Base-by-base conservation (phyloP, 1,284 basidiomycete species). In the Ceratobasidium papillatum region DNA sequence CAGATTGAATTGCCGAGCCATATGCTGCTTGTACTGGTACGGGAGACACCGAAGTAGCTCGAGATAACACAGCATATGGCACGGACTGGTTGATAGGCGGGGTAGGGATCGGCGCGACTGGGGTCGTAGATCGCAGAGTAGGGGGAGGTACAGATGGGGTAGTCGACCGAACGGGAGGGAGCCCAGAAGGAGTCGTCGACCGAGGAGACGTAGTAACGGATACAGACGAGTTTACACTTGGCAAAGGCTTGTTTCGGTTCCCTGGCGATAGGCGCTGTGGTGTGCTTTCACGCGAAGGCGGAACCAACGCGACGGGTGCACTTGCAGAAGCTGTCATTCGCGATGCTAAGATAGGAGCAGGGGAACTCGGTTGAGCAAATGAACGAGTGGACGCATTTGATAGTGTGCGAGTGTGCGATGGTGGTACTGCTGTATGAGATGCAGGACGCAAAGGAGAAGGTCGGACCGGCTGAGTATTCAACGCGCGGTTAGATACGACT, bases 1-100 rank as follows among this genome's bases (percentile, higher is more conserved):
- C 51, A 8, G 51, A 8, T 2, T 81, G 78, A 0, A 81, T 80
- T 9, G 77, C 66, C 9, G 78, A 76, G 3, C 75, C 34, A 7
- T 75, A 43, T 12, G 25, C 32, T 11, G 34, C 34, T 36, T 22
- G 74, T 25, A 52, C 51, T 19, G 73, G 25, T n/a, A 65, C 38
- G 38, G 69, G 74, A 54, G 73, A 74, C 32, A 47, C 54, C 4
- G 63, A 71, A 27, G 72, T 63, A 41, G 76, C 32, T 51, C 59
- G 62, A 3, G 64, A 54, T 27, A 62, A 36, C 12, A 74, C 59
- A 41, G 71, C 45, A 34, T 52, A 56, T 14, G 74, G 68, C 9
- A 69, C 62, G 36, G 66, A 47, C 19, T 52, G 52, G 25, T 66
- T 49, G 22, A 61, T 51, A 22, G 61, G 43, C 2, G 61, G 76